A percentile compares a stretch with the other conserved stretches of the same genome.
Evolutionary conservation across 345 rosid genomes (phyloP).

Genomic region (Litchi chinensis): DNA sequence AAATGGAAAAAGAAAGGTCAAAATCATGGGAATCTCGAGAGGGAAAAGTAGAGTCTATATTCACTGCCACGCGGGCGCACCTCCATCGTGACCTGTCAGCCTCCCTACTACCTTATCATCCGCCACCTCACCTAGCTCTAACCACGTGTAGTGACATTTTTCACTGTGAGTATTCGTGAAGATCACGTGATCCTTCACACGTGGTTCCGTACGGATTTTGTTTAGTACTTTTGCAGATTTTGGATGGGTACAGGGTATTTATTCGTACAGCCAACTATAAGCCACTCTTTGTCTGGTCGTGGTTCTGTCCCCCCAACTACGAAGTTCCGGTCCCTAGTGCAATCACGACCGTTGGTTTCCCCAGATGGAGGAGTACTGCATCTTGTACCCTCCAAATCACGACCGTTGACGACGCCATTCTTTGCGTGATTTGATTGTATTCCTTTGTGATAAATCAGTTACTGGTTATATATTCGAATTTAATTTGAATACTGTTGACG

Average conservation of each 20-base stretch:
- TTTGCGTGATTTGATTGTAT: not conserved
- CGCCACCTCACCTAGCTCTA: conserved; percentile 26
- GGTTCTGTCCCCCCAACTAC: not conserved
- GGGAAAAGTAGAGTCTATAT: not conserved
- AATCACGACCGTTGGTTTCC: conserved; percentile 7
- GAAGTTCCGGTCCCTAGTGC: not conserved
- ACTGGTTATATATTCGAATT: not conserved
- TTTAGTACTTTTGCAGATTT: not conserved
- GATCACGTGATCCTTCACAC: conserved; percentile 30
- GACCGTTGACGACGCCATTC: not conserved
- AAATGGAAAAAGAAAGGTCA: conserved; percentile 7
- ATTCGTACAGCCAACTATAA: conserved; percentile 15
- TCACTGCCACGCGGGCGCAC: conserved; percentile 26
- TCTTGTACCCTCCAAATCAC: not conserved
- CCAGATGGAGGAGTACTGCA: not conserved
- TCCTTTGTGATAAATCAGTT: too few relatives aligned
- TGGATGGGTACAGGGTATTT: not conserved
- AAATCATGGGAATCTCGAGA: conserved; percentile 29
- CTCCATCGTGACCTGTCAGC: conserved; percentile 18
- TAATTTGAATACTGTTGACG: too few relatives aligned
- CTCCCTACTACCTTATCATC: not conserved
- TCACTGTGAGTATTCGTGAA: not conserved
- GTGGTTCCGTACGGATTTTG: conserved; percentile 20
- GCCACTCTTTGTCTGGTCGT: conserved; percentile 2
- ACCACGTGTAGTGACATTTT: conserved; percentile 20